Base-by-base conservation (phyloP, 106 monocot genomes). In the Dendrobium catenatum region DNA sequence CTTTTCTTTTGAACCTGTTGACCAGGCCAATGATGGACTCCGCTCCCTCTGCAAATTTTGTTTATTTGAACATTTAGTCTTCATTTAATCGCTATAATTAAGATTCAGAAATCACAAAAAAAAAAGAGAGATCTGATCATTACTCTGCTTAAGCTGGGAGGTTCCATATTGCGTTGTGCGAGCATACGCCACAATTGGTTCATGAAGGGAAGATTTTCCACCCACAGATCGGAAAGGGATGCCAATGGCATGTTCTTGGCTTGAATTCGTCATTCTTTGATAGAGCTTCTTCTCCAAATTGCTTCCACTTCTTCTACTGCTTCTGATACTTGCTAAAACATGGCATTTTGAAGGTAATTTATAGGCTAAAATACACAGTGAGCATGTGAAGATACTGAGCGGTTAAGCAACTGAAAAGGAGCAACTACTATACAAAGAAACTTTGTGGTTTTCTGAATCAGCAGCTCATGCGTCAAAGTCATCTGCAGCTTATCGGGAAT, bases 1-100 rank as follows among this genome's bases (percentile, higher is more conserved):
- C 87, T 61, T 83, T 87, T 49, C 78, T 81, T 49, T 80, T 81
- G 81, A 83, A 80, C 24, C 72, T 87, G 72, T 74, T 81, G 83
- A 87, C 72, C 83, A 83, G 81, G 49, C 40, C 73, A 44, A 87
- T 66, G 15, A 81, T 59, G 6, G 76, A 83, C 42, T 73, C 77
- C 31, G 80, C 77, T 80, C 61, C 81, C 51, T 44, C 93, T 88
- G 67, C 85, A 89, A 66, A 77, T 86, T 20, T 16, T 37, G 9
- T 29, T 68, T 68, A 79, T 6, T 67, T 0, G 4, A 51, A 13
- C 54, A 27, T 1, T 19, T 19, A 16, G 9, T 5, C 18, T 20
- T 59, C 17, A 76, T 9, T 19, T 6, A n/a, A 17, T 19, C 2
- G 2, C 5, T 67, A 66, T 1, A 26, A 26, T 26, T 26, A 68